Evolutionary conservation across 164 flowering plant genomes (phyloP), one percentile per base, ranked within the genome.

Genomic region (Sextonia rubra): DNA sequence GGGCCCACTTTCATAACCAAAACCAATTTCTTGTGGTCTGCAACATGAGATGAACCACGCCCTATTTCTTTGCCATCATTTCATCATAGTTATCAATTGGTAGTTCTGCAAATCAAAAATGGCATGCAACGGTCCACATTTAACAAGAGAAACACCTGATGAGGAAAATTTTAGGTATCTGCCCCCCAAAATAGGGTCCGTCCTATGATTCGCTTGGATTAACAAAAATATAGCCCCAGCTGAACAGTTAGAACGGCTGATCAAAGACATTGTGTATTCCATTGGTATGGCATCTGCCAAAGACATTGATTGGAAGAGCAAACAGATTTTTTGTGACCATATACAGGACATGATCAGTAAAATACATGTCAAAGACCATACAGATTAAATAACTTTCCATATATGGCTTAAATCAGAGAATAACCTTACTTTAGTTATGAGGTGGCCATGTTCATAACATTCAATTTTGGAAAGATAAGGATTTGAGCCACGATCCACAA

Each of bases 401-500:
- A 30, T 29, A 64, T 5, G 27, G 22, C 27, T 27, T 17, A 15
- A 15, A 64, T 27, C 67, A 64, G 44, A 25, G n/a, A 25, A 27
- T 26, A n/a, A 56, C 29, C 83, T 77, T 76, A 91, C 99, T 90
- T 95, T 95, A 69, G 99, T 95, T 80, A 95, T 95, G 70, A 93
- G 96, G 64, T 89, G 93, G 70, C 90, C 88, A 77, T 91, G 99
- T 73, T 95, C 99, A 81, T 90, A 95, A 73, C 98, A 93, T 80
- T 93, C 98, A 81, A 95, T 88, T 78, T 95, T 95, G n/a, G 99
- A 93, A 22, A 95, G 90, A 76, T 95, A 93, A 22, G 99, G 99
- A 78, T 95, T 95, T 67, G 99, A 95, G 65, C 99, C 99, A 68
- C 99, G 98, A 80, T 95, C 99, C 79, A 95, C 94, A 60, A 95